A percentile compares a stretch with the other conserved stretches of the same genome.
These are phyloP conservation scores for Apiospora sp. DNA, from an alignment of 2,329 filamentous ascomycete species.

Conservation along the genomic window DNA sequence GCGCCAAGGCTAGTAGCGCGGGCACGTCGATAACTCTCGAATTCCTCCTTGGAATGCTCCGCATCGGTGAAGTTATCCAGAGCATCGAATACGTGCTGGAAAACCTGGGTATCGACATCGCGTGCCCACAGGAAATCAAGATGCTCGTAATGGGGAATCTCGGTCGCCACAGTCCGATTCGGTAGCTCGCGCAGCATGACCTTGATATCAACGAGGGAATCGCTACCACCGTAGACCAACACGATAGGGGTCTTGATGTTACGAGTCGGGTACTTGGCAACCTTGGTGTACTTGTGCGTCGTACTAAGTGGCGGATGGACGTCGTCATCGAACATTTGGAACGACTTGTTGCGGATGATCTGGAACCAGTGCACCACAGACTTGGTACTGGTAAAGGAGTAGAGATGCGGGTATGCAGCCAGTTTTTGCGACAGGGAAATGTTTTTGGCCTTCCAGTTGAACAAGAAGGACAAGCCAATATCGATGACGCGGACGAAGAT, in stretches of 20 bases:
- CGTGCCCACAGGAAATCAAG: slow-evolving; percentile 95
- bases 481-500: slow-evolving; percentile 92
- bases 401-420: slow-evolving; percentile 93
- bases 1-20: slow-evolving; percentile 57
- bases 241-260: slow-evolving; percentile 98
- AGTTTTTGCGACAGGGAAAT: slow-evolving; percentile 89
- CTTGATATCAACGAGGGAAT: slow-evolving; percentile 92
- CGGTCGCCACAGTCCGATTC: slow-evolving; percentile 81
- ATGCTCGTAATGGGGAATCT: slow-evolving; percentile 94
- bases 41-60: slow-evolving; percentile 67
- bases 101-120: slow-evolving; percentile 84
- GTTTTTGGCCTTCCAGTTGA: slow-evolving; percentile 87
- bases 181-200: slow-evolving; percentile 92
- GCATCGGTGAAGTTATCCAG: slow-evolving; percentile 74
- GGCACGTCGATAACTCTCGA: slow-evolving; percentile 62
- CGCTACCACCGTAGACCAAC: slow-evolving; percentile 90
- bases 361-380: slow-evolving; percentile 99
- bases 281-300: slow-evolving; percentile 88
- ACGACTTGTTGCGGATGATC: slow-evolving; percentile 93
- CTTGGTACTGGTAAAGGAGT: slow-evolving; percentile 96
- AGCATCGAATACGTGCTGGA: slow-evolving; percentile 90
- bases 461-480: slow-evolving; percentile 80
- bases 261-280: slow-evolving; percentile 92
- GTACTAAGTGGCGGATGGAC: slow-evolving; percentile 78
- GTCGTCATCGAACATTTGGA: slow-evolving; percentile 99